A percentile compares a stretch with the other conserved stretches of the same genome.
Conservation (phyloP, 2,329 filamentous ascomycete genomes). For the Magnaporthiopsis poae region DNA sequence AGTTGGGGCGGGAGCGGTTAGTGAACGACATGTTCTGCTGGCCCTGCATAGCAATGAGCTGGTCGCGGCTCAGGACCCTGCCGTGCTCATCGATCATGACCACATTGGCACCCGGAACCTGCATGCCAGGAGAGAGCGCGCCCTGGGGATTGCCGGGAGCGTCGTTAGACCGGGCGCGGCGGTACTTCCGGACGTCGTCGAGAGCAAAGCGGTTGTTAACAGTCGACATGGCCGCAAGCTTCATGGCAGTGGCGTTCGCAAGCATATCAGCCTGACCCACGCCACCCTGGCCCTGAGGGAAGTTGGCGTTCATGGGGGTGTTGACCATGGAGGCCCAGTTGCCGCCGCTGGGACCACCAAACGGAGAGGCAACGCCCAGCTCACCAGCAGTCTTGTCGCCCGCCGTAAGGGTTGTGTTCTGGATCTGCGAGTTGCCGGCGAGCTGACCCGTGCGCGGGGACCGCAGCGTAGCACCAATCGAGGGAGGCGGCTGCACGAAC, state of each 20-base stretch:
- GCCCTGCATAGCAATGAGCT: constrained; percentile 68
- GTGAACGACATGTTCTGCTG: constrained; percentile 45
- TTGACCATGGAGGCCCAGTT: constrained; percentile 99
- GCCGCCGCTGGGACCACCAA: constrained; percentile 54
- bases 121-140: constrained; percentile 56
- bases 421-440: constrained; percentile 59
- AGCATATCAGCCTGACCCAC: constrained; percentile 88
- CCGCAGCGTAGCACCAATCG: constrained; percentile 47
- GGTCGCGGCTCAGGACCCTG: constrained; percentile 75
- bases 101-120: constrained; percentile 63
- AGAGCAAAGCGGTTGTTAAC: constrained; percentile 97
- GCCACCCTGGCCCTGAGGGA: constrained; percentile 51
- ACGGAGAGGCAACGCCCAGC: constrained; percentile 78
- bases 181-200: constrained; percentile 93
- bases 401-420: constrained; percentile 71
- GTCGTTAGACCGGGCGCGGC: constrained; percentile 81
- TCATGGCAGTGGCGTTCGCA: constrained; percentile 97
- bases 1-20: constrained; percentile 76
- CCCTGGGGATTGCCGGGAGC: constrained; percentile 52
- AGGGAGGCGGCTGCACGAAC: constrained; percentile 73
- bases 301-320: constrained; percentile 87
- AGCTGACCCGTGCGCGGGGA: constrained; percentile 67
- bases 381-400: constrained; percentile 60
- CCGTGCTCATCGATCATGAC: constrained; percentile 94
- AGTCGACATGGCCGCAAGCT: constrained; percentile 88